phyloP scores from a whole-genome alignment of 257 asterid species.

The Petrea volubilis region DNA sequence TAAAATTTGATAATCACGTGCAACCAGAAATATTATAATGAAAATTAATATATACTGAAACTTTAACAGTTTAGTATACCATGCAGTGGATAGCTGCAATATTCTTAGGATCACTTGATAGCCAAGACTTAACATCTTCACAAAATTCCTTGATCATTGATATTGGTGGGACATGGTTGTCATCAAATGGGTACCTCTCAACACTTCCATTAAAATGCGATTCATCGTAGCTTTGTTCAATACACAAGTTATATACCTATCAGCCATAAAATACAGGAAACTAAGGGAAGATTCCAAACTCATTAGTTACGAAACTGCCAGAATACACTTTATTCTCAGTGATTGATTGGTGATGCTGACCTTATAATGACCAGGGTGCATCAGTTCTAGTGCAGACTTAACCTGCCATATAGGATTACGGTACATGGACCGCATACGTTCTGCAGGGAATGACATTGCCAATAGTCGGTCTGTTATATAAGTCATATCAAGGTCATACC shows the following conservation, averaged over 20 bases:
- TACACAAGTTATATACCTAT: constrained; percentile 79
- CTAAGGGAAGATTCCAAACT: not conserved
- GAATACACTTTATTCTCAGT: no score
- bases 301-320: not conserved
- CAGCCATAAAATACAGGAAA: constrained; percentile 2
- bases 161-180: constrained; percentile 77
- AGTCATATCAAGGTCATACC: constrained; percentile 88
- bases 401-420: constrained; percentile 94
- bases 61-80: constrained; percentile 31
- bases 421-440: constrained; percentile 72
- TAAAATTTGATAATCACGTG: no score
- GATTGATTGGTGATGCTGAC: no score
- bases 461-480: constrained; percentile 66
- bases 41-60: not conserved
- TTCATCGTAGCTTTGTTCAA: constrained; percentile 61
- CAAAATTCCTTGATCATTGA: constrained; percentile 74
- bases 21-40: not conserved
- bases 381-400: constrained; percentile 70
- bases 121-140: constrained; percentile 76
- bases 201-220: constrained; percentile 73
- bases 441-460: constrained; percentile 88
- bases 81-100: constrained; percentile 85
- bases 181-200: constrained; percentile 81
- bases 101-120: constrained; percentile 65
- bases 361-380: constrained; percentile 74